Evolutionary conservation across 495 filamentous ascomycete species (phyloP).

Genomic region (Physcia stellaris): DNA sequence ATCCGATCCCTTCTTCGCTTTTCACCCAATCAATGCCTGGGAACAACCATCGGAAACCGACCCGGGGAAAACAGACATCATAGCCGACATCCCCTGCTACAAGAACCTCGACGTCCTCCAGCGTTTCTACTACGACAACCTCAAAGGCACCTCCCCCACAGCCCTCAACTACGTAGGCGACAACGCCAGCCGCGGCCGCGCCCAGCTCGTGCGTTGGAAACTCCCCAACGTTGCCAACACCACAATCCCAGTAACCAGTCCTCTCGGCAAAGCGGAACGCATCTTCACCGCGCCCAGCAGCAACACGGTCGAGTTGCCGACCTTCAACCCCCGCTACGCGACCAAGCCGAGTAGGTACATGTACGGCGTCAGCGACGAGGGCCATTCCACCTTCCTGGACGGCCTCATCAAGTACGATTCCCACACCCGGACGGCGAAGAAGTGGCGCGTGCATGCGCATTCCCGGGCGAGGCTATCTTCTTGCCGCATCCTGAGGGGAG

Average conservation of each 20-base stretch:
- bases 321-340: constrained; percentile 45
- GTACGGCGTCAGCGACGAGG: constrained; percentile 44
- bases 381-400: constrained; percentile 48
- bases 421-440: constrained; percentile 28
- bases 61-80: constrained; percentile 30
- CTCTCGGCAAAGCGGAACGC: constrained; percentile 14
- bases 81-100: constrained; percentile 44
- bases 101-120: constrained; percentile 27
- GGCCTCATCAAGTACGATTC: constrained; percentile 56
- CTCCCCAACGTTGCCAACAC: constrained; percentile 24
- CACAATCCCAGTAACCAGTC: constrained; percentile 1
- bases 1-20: constrained; percentile 52
- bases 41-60: constrained; percentile 36
- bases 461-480: constrained; percentile 64
- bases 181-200: constrained; percentile 21
- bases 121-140: constrained; percentile 40
- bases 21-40: constrained; percentile 65
- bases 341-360: constrained; percentile 47
- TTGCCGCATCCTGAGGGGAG: constrained; percentile 32
- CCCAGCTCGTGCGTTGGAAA: constrained; percentile 33
- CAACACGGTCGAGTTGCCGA: constrained; percentile 46
- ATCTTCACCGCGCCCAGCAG: constrained; percentile 23
- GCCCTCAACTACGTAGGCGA: constrained; percentile 19
- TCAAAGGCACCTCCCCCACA: constrained; percentile 28
- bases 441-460: constrained; percentile 52